Percentiles rank a stretch among this genome's conserved stretches.
These are phyloP conservation scores for Jacaranda copaia DNA, from an alignment of 257 asterid genomes.

Conservation along the genomic window DNA sequence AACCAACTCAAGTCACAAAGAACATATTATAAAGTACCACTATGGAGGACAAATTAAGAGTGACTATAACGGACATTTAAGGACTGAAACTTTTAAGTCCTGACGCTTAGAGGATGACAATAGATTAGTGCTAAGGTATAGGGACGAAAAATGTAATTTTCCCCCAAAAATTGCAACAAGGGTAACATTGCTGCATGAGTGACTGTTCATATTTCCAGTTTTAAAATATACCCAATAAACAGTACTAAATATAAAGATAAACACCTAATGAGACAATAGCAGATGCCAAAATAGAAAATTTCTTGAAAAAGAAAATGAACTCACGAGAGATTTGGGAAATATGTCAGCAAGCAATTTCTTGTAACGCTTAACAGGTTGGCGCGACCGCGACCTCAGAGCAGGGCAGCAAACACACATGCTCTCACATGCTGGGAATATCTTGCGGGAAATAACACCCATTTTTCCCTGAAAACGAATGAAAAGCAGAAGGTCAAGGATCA, in stretches of 20 bases:
- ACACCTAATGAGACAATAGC: neutral
- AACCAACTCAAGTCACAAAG: no score
- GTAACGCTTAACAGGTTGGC: constrained; percentile 97
- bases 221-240: neutral
- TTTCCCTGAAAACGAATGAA: constrained; percentile 42
- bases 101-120: no score
- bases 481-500: constrained; percentile 12
- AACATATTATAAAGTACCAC: no score
- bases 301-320: constrained; percentile 33
- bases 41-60: no score
- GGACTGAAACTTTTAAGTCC: no score
- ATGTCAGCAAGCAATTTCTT: constrained; percentile 93
- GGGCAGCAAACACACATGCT: constrained; percentile 99
- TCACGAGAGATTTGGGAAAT: constrained; percentile 92
- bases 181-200: neutral
- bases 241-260: neutral
- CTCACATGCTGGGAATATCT: constrained; percentile 96
- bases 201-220: neutral
- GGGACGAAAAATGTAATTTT: constrained; percentile 13
- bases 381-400: constrained; percentile 94
- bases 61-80: no score
- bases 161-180: neutral
- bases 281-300: constrained; percentile 8
- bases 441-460: constrained; percentile 93
- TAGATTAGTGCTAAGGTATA: neutral